Evolutionary conservation across 441 rosid genomes (phyloP), one percentile per base, ranked within the genome.

Genomic region (Arabidopsis hybrid): DNA sequence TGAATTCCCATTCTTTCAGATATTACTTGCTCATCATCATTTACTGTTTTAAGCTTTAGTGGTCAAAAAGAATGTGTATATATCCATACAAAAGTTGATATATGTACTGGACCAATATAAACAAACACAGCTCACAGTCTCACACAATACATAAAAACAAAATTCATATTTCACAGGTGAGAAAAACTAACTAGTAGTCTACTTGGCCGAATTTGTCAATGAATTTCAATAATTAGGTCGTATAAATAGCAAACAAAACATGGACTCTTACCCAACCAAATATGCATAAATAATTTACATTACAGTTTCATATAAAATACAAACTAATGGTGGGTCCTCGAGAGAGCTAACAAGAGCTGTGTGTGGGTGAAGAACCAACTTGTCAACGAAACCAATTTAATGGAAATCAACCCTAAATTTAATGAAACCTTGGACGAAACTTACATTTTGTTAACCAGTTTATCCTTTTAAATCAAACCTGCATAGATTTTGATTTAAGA

Each of bases 301-400:
- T 8, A 13, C 26, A 21, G 26, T 21, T 21, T 21, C 26, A 13
- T 55, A 29, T 29, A 16, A n/a, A 11, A 32, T 3, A 8, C 26
- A 45, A 32, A 3, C 7, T 1, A 12, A 40, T 39, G 43, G 53
- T 50, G 69, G 68, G 68, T 71, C 76, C 31, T 55, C 14, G n/a
- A 18, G 39, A 63, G 60, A 39, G 56, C 42, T 31, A 26, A 43
- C 40, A 69, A 68, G 8, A 29, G 60, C 26, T 21, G 26, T 21
- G 26, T 21, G 67, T 45, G n/a, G 34, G 34, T 71, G 26, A 21
- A 21, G 67, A 76, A 76, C 79, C 57, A 76, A 71, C 12, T 71
- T 65, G 72, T 71, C 80, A 76, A 76, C 76, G 58, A 76, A 58
- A 1, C 76, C 61, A 77, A 77, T 71, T 77, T 65, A 76, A 39